phyloP scores from a whole-genome alignment of 176 grass and related monocot species.

The Phyllostachys edulis region DNA sequence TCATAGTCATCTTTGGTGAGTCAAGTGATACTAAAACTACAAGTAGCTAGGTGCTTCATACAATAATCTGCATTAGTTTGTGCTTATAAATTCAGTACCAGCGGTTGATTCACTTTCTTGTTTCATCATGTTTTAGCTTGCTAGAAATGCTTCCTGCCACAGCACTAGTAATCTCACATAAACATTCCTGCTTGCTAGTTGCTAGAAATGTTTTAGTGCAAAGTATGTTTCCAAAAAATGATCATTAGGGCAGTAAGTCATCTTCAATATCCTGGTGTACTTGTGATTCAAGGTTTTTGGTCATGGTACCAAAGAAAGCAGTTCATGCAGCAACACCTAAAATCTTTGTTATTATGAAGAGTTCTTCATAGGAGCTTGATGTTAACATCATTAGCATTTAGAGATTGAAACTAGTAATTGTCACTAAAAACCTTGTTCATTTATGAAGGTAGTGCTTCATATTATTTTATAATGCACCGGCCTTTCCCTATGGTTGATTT shows the following conservation, averaged over 20 bases:
- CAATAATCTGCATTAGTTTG: neutral
- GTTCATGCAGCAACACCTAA: neutral
- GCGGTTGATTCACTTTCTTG: neutral
- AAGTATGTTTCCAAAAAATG: neutral
- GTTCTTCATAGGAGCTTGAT: neutral
- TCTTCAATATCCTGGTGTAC: neutral
- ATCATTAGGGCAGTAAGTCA: neutral
- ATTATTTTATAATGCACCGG: neutral
- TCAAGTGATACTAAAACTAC: neutral
- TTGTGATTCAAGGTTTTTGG: neutral
- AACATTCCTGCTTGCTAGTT: neutral
- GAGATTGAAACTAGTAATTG: neutral
- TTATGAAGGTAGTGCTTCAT: neutral
- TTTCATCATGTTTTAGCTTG: neutral
- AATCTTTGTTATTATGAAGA: neutral
- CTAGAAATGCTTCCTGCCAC: conserved; percentile 4
- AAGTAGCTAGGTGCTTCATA: neutral
- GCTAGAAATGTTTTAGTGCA: too few species aligned
- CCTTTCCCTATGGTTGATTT: neutral
- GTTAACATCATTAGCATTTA: neutral
- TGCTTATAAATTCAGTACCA: neutral
- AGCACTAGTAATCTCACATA: neutral
- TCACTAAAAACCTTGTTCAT: neutral
- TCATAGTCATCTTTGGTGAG: neutral
- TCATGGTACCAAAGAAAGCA: neutral